These are phyloP conservation scores for Choanephora cucurbitarum DNA, from an alignment of 371 early-diverging fungal genomes.

Conservation along the genomic window DNA sequence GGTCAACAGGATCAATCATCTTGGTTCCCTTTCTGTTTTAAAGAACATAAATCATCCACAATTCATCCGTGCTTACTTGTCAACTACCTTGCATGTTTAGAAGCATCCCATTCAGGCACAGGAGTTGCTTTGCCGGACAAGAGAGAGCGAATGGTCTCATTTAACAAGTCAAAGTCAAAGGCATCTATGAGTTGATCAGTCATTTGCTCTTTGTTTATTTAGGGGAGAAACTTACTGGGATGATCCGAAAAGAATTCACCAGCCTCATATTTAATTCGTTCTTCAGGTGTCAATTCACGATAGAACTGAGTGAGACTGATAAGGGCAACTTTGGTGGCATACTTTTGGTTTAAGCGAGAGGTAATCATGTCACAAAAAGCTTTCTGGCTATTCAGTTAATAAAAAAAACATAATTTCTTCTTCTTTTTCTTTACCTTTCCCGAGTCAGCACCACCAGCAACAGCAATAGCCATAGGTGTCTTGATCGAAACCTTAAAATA, in stretches of 20 bases:
- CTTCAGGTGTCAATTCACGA: slow-evolving; percentile 48
- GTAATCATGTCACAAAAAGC: slow-evolving; percentile 29
- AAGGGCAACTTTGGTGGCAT: slow-evolving; percentile 38
- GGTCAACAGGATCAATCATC: slow-evolving; percentile 50
- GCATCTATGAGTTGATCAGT: slow-evolving; percentile 33
- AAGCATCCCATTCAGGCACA: slow-evolving; percentile 58
- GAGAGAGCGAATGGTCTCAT: slow-evolving; percentile 42
- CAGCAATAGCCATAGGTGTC: slow-evolving; percentile 44
- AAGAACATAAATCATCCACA: neutral
- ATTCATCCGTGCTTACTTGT: neutral
- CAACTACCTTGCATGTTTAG: slow-evolving; percentile 45
- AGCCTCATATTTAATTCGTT: slow-evolving; percentile 39
- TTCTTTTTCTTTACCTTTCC: slow-evolving; percentile 37
- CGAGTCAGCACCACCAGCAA: slow-evolving; percentile 48
- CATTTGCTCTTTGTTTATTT: neutral
- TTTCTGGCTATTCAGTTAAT: slow-evolving; percentile 11
- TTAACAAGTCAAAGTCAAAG: slow-evolving; percentile 61
- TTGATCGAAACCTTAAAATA: slow-evolving; percentile 48
- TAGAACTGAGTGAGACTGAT: slow-evolving; percentile 62
- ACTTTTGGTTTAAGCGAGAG: slow-evolving; percentile 26
- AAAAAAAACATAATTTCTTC: neutral
- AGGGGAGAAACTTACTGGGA: slow-evolving; percentile 39
- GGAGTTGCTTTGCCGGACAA: slow-evolving; percentile 42
- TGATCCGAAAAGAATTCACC: slow-evolving; percentile 56
- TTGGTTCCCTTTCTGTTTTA: slow-evolving; percentile 29